A percentile compares a stretch with the other conserved stretches of the same genome.
Evolutionary conservation across 75 land plant genomes (phyloP).

Genomic region (Cunninghamia lanceolata): DNA sequence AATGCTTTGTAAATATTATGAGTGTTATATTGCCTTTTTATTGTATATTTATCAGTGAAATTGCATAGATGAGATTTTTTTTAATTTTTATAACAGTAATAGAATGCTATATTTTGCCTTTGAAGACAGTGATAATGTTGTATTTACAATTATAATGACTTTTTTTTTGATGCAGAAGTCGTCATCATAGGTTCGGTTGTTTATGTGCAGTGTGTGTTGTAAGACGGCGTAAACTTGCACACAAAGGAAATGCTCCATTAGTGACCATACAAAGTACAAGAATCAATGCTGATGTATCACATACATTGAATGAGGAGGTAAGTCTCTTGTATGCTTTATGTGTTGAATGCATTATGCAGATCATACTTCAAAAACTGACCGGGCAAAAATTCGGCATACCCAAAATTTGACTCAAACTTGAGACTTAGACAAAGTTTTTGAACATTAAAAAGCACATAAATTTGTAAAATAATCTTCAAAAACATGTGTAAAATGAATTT

Average conservation of each 20-base stretch:
- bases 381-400: too few species aligned
- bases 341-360: too few species aligned
- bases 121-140: not conserved
- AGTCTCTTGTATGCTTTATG: not conserved
- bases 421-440: too few species aligned
- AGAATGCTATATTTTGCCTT: not conserved
- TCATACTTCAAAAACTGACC: too few species aligned
- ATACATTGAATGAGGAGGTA: conserved; percentile 2
- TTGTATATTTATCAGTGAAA: not conserved
- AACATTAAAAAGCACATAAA: too few species aligned
- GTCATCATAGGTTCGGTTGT: conserved; percentile 4
- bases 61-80: not conserved
- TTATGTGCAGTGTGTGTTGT: conserved; percentile 13
- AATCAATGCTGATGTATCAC: not conserved
- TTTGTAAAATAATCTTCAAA: too few species aligned
- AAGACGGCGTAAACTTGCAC: not conserved
- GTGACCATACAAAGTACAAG: not conserved
- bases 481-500: too few species aligned
- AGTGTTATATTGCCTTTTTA: not conserved
- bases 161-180: conserved; percentile 3
- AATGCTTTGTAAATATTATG: not conserved
- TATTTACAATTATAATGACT: not conserved
- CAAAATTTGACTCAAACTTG: too few species aligned
- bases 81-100: not conserved
- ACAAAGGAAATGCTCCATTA: not conserved